These are phyloP conservation scores for Brassica juncea DNA, from an alignment of 345 rosid genomes.

Conservation along the genomic window DNA sequence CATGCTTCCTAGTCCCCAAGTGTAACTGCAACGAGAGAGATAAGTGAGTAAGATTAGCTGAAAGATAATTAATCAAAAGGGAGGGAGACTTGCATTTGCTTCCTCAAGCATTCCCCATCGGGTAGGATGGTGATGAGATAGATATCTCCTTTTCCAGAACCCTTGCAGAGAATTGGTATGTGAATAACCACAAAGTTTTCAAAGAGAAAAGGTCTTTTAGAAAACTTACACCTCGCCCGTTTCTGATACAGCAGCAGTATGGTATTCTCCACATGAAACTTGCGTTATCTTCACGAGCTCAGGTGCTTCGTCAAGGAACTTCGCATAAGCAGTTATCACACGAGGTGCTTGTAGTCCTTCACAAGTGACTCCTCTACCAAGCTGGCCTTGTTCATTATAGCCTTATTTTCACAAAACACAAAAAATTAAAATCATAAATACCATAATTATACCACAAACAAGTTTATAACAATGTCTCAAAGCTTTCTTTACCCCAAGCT, in stretches of 20 bases:
- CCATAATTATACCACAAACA: conserved; percentile 6
- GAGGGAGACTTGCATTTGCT: conserved; percentile 69
- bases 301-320: conserved; percentile 92
- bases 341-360: conserved; percentile 93
- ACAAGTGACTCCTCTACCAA: conserved; percentile 94
- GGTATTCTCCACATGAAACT: conserved; percentile 97
- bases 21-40: conserved; percentile 58
- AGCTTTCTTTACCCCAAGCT: conserved; percentile 77
- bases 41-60: conserved; percentile 33
- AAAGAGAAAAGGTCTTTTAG: conserved; percentile 45
- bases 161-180: conserved; percentile 51
- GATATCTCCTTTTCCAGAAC: conserved; percentile 48
- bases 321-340: conserved; percentile 74
- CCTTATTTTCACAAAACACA: conserved; percentile 46
- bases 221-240: conserved; percentile 97
- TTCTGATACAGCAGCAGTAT: conserved; percentile 88
- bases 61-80: conserved; percentile 39
- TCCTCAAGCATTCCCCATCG: conserved; percentile 61
- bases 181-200: conserved; percentile 48
- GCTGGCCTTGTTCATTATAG: conserved; percentile 93
- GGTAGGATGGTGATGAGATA: conserved; percentile 41
- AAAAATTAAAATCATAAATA: conserved; percentile 14
- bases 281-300: conserved; percentile 83
- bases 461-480: conserved; percentile 8
- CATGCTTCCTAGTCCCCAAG: conserved; percentile 94